These are phyloP conservation scores for Fusarium sterilihyphosum DNA, from an alignment of 2,329 filamentous ascomycete species.

Conservation along the genomic window DNA sequence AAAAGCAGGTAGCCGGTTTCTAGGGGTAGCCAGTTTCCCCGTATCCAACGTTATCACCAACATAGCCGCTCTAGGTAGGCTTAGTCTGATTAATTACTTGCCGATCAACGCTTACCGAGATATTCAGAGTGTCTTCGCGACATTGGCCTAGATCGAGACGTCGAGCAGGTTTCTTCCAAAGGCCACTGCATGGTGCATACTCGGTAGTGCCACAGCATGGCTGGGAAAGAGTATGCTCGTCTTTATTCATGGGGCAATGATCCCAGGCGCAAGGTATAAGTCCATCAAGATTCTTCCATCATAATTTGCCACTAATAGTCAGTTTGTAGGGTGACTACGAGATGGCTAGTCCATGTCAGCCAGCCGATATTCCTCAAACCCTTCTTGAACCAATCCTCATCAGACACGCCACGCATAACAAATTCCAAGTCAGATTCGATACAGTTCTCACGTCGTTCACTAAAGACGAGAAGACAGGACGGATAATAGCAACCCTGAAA, in stretches of 20 bases:
- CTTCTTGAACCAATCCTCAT: not conserved
- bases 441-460: not conserved
- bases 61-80: not conserved
- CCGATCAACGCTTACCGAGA: accelerated
- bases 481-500: not conserved
- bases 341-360: not conserved
- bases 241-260: not conserved
- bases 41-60: too few species aligned
- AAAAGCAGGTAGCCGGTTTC: too few species aligned
- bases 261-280: not conserved
- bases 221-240: not conserved
- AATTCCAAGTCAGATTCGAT: not conserved
- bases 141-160: not conserved
- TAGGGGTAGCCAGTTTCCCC: too few species aligned
- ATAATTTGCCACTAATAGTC: not conserved
- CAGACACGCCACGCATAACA: not conserved
- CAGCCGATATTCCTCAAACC: not conserved
- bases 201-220: not conserved
- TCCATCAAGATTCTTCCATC: accelerated
- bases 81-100: not conserved
- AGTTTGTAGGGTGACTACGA: not conserved
- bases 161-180: not conserved
- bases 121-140: not conserved
- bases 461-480: not conserved
- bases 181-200: not conserved